phyloP scores from a whole-genome alignment of 345 rosid genomes.

The Gossypium herbaceum region DNA sequence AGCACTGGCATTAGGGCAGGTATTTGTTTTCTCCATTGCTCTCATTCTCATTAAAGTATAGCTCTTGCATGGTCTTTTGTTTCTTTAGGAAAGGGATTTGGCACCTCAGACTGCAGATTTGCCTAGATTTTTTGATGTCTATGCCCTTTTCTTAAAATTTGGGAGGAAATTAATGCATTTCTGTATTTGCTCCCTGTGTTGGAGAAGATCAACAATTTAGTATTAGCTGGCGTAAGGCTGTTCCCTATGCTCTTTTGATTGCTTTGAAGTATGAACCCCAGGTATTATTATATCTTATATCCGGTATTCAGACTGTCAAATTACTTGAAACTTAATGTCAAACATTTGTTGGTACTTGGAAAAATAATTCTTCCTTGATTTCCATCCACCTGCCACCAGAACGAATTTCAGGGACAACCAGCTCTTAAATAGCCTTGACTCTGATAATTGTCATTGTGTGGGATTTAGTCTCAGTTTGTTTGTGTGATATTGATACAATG shows the following conservation, averaged over 20 bases:
- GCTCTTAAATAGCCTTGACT: background rate
- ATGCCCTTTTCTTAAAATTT: background rate
- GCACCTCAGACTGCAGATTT: slow-evolving; percentile 1
- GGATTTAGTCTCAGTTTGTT: background rate
- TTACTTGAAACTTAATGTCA: background rate
- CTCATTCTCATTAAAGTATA: background rate
- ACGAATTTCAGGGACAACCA: background rate
- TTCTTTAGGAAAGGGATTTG: slow-evolving; percentile 5
- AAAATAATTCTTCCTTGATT: background rate
- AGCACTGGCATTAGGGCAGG: background rate
- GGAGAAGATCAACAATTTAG: background rate
- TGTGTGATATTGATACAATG: background rate
- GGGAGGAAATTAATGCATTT: background rate
- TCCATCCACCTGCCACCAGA: background rate
- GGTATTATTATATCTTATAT: background rate
- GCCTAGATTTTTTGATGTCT: background rate
- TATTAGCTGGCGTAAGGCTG: background rate
- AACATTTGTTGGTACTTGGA: background rate
- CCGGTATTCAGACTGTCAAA: background rate
- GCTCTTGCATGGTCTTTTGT: background rate
- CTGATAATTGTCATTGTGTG: background rate
- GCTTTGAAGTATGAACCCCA: background rate
- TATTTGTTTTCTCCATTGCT: background rate
- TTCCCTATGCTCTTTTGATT: background rate
- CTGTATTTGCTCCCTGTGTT: background rate